Evolutionary conservation across 306 rosid species (phyloP).

Genomic region (Acacia crassicarpa): DNA sequence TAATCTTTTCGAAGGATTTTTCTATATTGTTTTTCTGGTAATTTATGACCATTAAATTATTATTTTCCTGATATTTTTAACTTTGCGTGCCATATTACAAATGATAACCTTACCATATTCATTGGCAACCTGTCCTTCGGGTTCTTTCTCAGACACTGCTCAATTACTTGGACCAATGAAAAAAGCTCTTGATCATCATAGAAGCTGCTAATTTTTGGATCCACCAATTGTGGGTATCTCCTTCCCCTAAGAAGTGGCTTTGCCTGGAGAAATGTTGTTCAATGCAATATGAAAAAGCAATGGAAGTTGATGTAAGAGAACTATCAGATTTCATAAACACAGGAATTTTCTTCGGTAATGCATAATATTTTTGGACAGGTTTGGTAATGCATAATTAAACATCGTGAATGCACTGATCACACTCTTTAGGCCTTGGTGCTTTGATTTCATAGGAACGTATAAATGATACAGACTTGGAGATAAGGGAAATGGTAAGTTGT

Average conservation of each 20-base stretch:
- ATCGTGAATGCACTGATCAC: neutral
- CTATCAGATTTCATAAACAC: neutral
- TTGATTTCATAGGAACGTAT: neutral
- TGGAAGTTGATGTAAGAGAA: neutral
- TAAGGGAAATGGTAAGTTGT: neutral
- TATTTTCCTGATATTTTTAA: neutral
- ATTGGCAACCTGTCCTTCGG: slow-evolving; percentile 40
- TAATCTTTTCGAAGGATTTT: neutral
- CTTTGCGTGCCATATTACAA: neutral
- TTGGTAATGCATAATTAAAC: neutral
- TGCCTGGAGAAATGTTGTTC: slow-evolving; percentile 35
- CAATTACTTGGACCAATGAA: slow-evolving; percentile 34
- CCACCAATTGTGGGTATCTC: slow-evolving; percentile 36
- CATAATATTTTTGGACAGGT: neutral
- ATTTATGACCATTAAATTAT: neutral
- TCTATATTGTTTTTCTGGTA: neutral
- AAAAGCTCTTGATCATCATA: slow-evolving; percentile 40
- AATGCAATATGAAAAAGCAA: slow-evolving; percentile 11
- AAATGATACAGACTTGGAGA: neutral
- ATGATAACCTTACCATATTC: slow-evolving; percentile 40
- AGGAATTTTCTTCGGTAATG: neutral
- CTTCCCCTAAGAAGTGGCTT: slow-evolving; percentile 37
- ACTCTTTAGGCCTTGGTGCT: neutral
- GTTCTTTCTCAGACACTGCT: slow-evolving; percentile 44
- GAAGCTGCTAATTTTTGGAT: slow-evolving; percentile 37